Base-by-base conservation (phyloP, 345 rosid species). In the Aquilaria malaccensis region DNA sequence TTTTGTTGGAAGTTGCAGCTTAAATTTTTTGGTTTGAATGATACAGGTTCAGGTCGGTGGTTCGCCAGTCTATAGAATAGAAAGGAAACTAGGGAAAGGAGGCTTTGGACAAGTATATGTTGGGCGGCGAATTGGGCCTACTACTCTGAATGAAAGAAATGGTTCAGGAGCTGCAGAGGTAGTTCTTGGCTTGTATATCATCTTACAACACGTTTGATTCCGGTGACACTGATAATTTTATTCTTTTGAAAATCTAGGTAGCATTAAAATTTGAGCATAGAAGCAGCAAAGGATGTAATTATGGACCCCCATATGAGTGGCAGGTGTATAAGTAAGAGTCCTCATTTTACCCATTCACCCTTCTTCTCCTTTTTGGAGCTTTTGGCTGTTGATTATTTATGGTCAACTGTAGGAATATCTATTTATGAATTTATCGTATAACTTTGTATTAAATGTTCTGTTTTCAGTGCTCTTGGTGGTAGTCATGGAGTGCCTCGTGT, bases 51-150 rank as follows among this genome's bases (percentile, higher is more conserved):
- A 83, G 55, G 94, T 93, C 30, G 97, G 96, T 62, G 86, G 87
- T 66, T 93, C 98, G 3, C 98, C 98, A 0, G 33, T 70, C 52
- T 93, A 89, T 66, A 87, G 75, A 70, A 68, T 85, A 72, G 99
- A 84, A 14, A 90, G 81, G 52, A 93, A 87, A 56, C 78, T 89
- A 45, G 98, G 98, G 3, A 93, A 93, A 81, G 98, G 98, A 74
- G 98, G 98, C 32, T 93, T 93, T 68, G 99, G 99, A 50, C 99
- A 90, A 73, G 99, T 93, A 2, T 93, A 83, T 78, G 96, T 90
- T 59, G 99, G 99, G 58, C 72, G 90, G 6, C 81, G 92, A 49
- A 66, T 74, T 52, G 80, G 85, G 32, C 58, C 71, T 1, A 12
- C 62, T 3, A 59, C 59, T 75, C 62, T 67, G 33, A 81, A 55